Conservation (phyloP, 805 yeast genomes). For the Candida ipomoeae region DNA sequence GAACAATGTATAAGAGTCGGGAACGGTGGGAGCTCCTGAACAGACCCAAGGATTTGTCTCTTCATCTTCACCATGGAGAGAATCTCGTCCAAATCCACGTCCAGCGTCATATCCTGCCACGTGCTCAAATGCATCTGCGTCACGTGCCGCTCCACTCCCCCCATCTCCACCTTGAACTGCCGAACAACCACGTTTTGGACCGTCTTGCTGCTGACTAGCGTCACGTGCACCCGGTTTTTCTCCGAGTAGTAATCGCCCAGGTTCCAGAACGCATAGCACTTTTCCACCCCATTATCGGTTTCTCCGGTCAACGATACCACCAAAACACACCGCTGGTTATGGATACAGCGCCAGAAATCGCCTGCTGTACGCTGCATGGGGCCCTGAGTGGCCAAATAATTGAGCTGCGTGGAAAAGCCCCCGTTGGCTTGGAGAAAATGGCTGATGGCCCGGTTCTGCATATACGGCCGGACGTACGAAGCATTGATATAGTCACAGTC, state of each 20-base stretch:
- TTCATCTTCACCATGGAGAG: constrained; percentile 41
- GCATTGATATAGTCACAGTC: constrained; percentile 78
- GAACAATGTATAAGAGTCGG: constrained; percentile 69
- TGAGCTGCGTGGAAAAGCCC: constrained; percentile 2
- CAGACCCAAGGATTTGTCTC: constrained; percentile 13
- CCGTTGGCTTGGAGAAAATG: not conserved
- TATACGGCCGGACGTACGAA: constrained; percentile 47
- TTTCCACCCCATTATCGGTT: constrained; percentile 69
- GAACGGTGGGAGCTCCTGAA: constrained; percentile 9
- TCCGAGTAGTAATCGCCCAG: constrained; percentile 47
- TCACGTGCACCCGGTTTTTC: constrained; percentile 21
- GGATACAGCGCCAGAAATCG: constrained; percentile 81
- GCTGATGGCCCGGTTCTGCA: not conserved
- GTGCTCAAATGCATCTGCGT: constrained; percentile 70
- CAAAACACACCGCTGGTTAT: constrained; percentile 58
- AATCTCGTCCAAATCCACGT: constrained; percentile 53
- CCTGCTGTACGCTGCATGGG: constrained; percentile 70
- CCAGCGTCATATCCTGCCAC: constrained; percentile 83
- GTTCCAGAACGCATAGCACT: constrained; percentile 78
- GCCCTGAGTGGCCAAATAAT: constrained; percentile 84
- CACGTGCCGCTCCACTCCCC: constrained; percentile 37
- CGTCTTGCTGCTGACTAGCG: constrained; percentile 20
- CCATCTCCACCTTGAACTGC: constrained; percentile 13
- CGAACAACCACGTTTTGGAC: constrained; percentile 16
- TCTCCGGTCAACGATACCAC: constrained; percentile 75